Conservation (phyloP, 345 rosid genomes). For the Schrenkiella parvula region DNA sequence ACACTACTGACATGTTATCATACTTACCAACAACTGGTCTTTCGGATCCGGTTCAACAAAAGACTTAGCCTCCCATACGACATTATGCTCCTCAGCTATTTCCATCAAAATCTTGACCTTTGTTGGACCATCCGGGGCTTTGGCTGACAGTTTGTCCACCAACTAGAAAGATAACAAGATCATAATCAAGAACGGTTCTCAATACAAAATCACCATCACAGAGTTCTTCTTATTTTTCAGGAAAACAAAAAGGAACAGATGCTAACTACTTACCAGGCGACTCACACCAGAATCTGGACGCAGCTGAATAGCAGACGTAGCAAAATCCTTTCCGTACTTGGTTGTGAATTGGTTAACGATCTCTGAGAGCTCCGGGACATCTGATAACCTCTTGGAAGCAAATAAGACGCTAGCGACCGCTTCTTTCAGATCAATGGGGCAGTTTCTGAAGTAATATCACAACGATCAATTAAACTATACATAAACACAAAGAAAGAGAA, state of each 20-base stretch:
- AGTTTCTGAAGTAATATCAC: constrained; percentile 40
- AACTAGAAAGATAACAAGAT: constrained; percentile 38
- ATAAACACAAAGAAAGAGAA: neutral
- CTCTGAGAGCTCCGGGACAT: constrained; percentile 78
- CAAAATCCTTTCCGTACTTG: constrained; percentile 90
- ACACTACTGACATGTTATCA: neutral
- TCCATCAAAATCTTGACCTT: constrained; percentile 69
- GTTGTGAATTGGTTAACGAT: constrained; percentile 58
- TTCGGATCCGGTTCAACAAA: constrained; percentile 58
- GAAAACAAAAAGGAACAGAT: neutral
- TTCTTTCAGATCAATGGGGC: constrained; percentile 85
- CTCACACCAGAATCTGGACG: constrained; percentile 94
- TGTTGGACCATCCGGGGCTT: constrained; percentile 81
- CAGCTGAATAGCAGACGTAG: constrained; percentile 62
- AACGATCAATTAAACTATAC: constrained; percentile 6
- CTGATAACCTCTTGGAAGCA: constrained; percentile 89
- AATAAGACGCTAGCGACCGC: constrained; percentile 67
- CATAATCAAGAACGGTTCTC: neutral
- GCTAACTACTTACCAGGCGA: constrained; percentile 58
- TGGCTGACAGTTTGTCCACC: constrained; percentile 75
- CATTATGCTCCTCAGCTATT: constrained; percentile 72
- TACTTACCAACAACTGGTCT: constrained; percentile 41
- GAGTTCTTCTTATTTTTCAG: neutral
- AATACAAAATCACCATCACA: neutral
- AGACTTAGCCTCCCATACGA: constrained; percentile 70